These are phyloP conservation scores for Phtheirospermum japonicum DNA, from an alignment of 257 asterid genomes.

Conservation along the genomic window DNA sequence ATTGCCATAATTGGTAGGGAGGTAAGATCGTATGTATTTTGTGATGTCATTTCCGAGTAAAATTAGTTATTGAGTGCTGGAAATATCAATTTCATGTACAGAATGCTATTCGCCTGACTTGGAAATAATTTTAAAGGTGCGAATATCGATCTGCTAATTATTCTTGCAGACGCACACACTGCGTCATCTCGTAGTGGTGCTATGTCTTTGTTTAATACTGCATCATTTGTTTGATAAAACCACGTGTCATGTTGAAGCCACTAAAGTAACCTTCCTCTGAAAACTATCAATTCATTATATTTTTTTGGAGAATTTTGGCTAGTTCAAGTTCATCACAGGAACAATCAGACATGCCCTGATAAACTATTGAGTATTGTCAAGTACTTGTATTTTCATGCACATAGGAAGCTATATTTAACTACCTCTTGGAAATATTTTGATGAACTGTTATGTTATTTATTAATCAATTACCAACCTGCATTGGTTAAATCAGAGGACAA, in stretches of 20 bases:
- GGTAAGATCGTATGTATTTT: slow-evolving; percentile 41
- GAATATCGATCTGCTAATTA: not conserved
- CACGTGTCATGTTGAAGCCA: slow-evolving; percentile 3
- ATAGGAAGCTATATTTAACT: too few relatives aligned
- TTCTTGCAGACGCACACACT: not conserved
- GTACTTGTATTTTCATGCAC: too few relatives aligned
- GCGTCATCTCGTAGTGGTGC: slow-evolving; percentile 6
- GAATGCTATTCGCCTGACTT: too few relatives aligned
- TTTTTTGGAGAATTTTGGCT: slow-evolving; percentile 4
- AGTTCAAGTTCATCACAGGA: slow-evolving; percentile 1
- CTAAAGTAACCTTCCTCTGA: not conserved
- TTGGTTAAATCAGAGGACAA: not conserved
- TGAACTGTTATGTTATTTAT: too few relatives aligned
- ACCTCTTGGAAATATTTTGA: too few relatives aligned
- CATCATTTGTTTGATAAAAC: not conserved
- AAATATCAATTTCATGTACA: slow-evolving; percentile 6
- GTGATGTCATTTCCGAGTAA: slow-evolving; percentile 2
- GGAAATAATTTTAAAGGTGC: not conserved
- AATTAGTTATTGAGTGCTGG: slow-evolving; percentile 14
- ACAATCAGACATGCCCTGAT: not conserved
- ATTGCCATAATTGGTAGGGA: slow-evolving; percentile 94
- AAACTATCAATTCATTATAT: not conserved
- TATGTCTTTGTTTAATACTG: slow-evolving; percentile 7
- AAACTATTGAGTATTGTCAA: not conserved
- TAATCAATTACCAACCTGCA: not conserved